Base-by-base conservation (phyloP, 2,329 filamentous ascomycete species). In the Didymosphaeria variabile region DNA sequence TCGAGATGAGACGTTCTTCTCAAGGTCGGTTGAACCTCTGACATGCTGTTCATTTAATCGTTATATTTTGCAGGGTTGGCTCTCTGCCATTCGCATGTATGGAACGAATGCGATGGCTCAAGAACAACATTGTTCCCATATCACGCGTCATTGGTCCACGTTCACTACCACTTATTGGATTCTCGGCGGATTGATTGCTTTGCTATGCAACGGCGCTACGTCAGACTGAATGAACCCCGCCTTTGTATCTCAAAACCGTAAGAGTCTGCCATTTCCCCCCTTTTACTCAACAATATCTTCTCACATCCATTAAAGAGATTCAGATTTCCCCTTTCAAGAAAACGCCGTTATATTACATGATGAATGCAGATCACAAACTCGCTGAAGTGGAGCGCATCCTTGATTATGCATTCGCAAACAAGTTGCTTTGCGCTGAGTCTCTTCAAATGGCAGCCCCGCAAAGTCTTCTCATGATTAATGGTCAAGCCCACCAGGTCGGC, bases 381-480 rank as follows among this genome's bases (percentile, higher is more conserved):
- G 47, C 57, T n/a, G 40, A 58, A 13, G 38, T 63, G 9, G 63
- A 66, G 50, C 9, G 31, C 4, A 58, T 66, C 2, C 26, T 64
- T 10, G 45, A 38, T 3, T 51, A 67, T 32, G 34, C 8, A 2
- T 71, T 68, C 31, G 36, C 34, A 32, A 31, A 66, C 19, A 67
- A 66, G 42, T 26, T 55, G 3, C 54, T 66, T 15, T 54, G 56
- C 17, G 62, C 52, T 0, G 66, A 71, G 23, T 61, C 64, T 9
- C 12, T 65, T 0, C 65, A 69, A 36, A 69, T 65, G 62, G 59
- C 57, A 2, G 58, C 49, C 5, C 61, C 62, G 2, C 5, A 19
- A 3, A 17, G 57, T 3, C 5, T 12, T 19, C 10, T 52, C 10
- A 5, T 46, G 3, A 2, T 57, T 21, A 15, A 58, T 19, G 57